Evolutionary conservation across 768 basidiomycete genomes (phyloP), one percentile per base, ranked within the genome.

Genomic region (Pisolithus marmoratus): DNA sequence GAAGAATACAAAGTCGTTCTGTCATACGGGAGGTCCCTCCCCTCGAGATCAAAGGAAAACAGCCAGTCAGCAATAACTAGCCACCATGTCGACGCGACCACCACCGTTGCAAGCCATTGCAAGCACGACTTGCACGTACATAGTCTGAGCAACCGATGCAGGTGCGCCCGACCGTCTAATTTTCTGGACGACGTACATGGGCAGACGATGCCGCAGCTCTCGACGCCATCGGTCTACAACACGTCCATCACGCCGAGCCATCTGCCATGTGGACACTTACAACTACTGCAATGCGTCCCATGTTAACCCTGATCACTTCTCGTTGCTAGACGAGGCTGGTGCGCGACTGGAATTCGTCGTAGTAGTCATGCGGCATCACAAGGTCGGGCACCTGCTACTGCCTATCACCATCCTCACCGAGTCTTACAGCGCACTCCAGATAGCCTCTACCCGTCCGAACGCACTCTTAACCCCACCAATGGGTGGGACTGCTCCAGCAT

Each of bases 201-300:
- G 12, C 34, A 12, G 5, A 34, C 34, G 4, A 34, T 34, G 34
- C 34, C 14, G 34, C 15, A 34, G 34, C 5, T 15, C 34, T 34
- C 5, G 34, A 34, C 34, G 34, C 34, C 14, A 5, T 34, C 40
- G 6, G 61, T 78, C 26, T 78, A 78, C 59, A 69, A 73, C 43
- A 69, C 74, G 5, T 78, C 77, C 2, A 19, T 61, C 29, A 78
- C 77, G 1, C 77, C 77, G 9, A 49, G 50, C 1, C 34, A 54
- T 42, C 58, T 72, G 11, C 72, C 75, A 0, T 78, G 77, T n/a
- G 77, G 71, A 77, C 61, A 79, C 75, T 24, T 77, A 79, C 65
- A 79, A 78, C 48, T 79, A 77, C 51, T 79, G 77, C 63, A 79
- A 79, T 47, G 77, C 77, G 0, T 74, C 77, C 0, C 77, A 74